phyloP scores from a whole-genome alignment of 1,139 yeast genomes.

The Saccharomycopsis hybrid region DNA sequence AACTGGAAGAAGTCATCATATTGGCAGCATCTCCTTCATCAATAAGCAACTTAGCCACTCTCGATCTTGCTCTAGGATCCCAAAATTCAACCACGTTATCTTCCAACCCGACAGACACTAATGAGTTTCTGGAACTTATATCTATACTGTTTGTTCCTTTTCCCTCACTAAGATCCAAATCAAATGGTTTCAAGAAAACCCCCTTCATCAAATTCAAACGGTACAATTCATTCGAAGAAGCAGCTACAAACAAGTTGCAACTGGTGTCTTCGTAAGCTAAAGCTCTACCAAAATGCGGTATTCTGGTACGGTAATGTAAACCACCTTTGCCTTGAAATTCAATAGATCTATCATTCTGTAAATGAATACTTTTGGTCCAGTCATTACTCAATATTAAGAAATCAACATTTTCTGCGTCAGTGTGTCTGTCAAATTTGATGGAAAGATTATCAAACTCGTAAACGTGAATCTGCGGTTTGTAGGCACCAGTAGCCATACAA shows the following conservation, averaged over 20 bases:
- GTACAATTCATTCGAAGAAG: constrained; percentile 82
- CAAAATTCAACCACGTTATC: constrained; percentile 89
- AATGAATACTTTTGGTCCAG: constrained; percentile 96
- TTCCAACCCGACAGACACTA: constrained; percentile 77
- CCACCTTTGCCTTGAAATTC: constrained; percentile 97
- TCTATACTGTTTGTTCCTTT: constrained; percentile 78
- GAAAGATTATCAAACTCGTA: constrained; percentile 90
- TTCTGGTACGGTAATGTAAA: constrained; percentile 75
- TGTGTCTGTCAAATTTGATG: constrained; percentile 89
- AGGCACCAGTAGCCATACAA: constrained; percentile 98
- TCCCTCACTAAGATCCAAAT: constrained; percentile 47
- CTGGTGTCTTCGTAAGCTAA: constrained; percentile 67
- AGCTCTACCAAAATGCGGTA: constrained; percentile 91
- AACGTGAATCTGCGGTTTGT: constrained; percentile 96
- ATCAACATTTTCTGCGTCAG: constrained; percentile 93
- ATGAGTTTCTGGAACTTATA: constrained; percentile 75
- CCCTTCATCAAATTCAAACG: constrained; percentile 92
- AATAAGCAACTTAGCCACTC: constrained; percentile 65
- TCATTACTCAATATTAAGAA: constrained; percentile 78
- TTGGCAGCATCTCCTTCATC: constrained; percentile 29
- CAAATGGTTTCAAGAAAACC: constrained; percentile 80
- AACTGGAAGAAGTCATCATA: constrained; percentile 28
- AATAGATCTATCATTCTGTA: constrained; percentile 86
- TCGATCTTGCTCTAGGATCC: constrained; percentile 90
- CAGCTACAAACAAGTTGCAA: constrained; percentile 84